Percentiles rank a stretch among this genome's conserved stretches.
These are phyloP conservation scores for Eruca vesicaria DNA, from an alignment of 441 rosid genomes.

Conservation along the genomic window DNA sequence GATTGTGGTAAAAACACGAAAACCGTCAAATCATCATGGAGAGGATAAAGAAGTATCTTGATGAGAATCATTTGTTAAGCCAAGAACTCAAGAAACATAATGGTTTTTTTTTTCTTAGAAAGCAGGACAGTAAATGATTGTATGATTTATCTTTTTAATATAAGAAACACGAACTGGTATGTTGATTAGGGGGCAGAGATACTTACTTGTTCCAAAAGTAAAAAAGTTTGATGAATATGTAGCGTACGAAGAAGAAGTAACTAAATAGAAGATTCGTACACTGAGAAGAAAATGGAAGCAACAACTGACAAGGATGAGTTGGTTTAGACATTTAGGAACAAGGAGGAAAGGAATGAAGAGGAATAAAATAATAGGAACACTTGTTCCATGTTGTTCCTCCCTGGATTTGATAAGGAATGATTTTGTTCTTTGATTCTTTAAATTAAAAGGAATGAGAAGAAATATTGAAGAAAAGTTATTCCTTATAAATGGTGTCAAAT, in stretches of 20 bases:
- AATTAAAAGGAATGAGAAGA: too few species aligned
- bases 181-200: not conserved
- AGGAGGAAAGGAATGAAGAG: too few species aligned
- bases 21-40: not conserved
- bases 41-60: not conserved
- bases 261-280: not conserved
- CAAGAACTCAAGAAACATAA: not conserved
- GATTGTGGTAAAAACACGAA: not conserved
- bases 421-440: too few species aligned
- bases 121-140: not conserved
- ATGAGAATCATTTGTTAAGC: not conserved
- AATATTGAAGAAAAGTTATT: too few species aligned
- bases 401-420: too few species aligned
- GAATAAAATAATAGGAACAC: too few species aligned
- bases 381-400: too few species aligned
- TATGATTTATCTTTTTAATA: not conserved
- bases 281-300: not conserved
- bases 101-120: not conserved
- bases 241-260: not conserved
- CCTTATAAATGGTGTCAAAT: too few species aligned
- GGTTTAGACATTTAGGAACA: too few species aligned
- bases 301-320: constrained; percentile 9
- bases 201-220: constrained; percentile 28
- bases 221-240: constrained; percentile 15
- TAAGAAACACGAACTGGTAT: not conserved